Evolutionary conservation across 2,329 filamentous ascomycete species (phyloP).

Genomic region (Nothopassalora personata): DNA sequence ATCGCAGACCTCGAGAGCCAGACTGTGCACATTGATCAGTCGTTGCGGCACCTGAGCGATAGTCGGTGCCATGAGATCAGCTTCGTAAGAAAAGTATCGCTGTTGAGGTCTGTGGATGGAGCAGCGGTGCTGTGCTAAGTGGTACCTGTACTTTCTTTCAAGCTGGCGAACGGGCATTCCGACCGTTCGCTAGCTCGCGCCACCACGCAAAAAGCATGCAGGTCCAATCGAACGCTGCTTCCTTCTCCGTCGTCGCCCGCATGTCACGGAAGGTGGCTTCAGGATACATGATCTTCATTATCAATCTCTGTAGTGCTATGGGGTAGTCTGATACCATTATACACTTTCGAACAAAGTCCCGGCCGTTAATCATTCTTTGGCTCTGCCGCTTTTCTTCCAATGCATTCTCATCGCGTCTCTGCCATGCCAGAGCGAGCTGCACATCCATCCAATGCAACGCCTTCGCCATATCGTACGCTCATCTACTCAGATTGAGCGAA

Average conservation of each 20-base stretch:
- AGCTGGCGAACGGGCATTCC: too few relatives aligned
- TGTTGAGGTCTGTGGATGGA: too few relatives aligned
- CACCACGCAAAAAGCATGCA: too few relatives aligned
- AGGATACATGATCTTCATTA: not conserved
- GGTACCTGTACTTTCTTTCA: too few relatives aligned
- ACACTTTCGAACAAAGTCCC: not conserved
- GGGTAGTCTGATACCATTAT: not conserved
- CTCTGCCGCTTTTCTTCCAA: not conserved
- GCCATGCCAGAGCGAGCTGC: not conserved
- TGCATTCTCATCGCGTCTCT: not conserved
- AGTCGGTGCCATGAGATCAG: too few relatives aligned
- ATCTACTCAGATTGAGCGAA: not conserved
- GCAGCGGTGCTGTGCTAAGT: too few relatives aligned
- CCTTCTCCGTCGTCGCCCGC: too few relatives aligned
- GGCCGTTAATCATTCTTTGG: not conserved
- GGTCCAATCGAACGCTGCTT: too few relatives aligned
- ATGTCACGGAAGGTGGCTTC: not conserved
- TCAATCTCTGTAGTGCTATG: not conserved
- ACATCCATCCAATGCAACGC: not conserved
- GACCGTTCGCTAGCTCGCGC: too few relatives aligned
- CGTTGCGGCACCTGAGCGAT: not conserved
- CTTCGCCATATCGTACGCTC: not conserved
- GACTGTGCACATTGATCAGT: not conserved
- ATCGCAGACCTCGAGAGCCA: not conserved
- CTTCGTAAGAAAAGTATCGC: too few relatives aligned